Conservation (phyloP, 176 grass and related monocot genomes). For the Oryza australiensis region DNA sequence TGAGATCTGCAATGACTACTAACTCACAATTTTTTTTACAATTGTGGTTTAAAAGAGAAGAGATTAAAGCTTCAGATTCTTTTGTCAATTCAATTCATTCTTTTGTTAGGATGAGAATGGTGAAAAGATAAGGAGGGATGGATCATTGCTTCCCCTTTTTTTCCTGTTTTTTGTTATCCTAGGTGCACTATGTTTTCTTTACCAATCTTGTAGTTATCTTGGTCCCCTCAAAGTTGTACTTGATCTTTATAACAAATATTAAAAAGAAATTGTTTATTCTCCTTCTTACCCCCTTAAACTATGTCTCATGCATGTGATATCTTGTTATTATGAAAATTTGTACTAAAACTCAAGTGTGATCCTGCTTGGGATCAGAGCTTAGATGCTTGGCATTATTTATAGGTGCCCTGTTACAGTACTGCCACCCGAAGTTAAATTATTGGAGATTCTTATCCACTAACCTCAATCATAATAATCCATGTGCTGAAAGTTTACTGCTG, state of each 20-base stretch:
- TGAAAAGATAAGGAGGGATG: constrained; percentile 50
- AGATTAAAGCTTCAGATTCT: constrained; percentile 55
- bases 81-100: constrained; percentile 67
- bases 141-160: constrained; percentile 37
- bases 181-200: constrained; percentile 45
- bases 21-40: constrained; percentile 49
- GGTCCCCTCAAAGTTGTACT: constrained; percentile 46
- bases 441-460: constrained; percentile 46
- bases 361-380: constrained; percentile 39
- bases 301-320: constrained; percentile 22
- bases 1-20: constrained; percentile 64
- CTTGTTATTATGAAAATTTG: constrained; percentile 8
- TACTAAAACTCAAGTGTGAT: constrained; percentile 29
- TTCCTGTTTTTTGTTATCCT: constrained; percentile 17
- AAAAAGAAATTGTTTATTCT: constrained; percentile 28
- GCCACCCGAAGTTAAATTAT: constrained; percentile 37
- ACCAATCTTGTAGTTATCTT: constrained; percentile 54
- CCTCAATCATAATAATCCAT: constrained; percentile 53
- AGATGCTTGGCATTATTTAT: constrained; percentile 33
- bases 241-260: constrained; percentile 49
- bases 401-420: constrained; percentile 36
- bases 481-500: constrained; percentile 46
- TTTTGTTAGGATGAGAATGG: constrained; percentile 51
- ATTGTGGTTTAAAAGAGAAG: constrained; percentile 47
- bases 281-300: constrained; percentile 10